A percentile compares a stretch with the other conserved stretches of the same genome.
Evolutionary conservation across 2,329 filamentous ascomycete genomes (phyloP).

Genomic region (Alternaria sp.): DNA sequence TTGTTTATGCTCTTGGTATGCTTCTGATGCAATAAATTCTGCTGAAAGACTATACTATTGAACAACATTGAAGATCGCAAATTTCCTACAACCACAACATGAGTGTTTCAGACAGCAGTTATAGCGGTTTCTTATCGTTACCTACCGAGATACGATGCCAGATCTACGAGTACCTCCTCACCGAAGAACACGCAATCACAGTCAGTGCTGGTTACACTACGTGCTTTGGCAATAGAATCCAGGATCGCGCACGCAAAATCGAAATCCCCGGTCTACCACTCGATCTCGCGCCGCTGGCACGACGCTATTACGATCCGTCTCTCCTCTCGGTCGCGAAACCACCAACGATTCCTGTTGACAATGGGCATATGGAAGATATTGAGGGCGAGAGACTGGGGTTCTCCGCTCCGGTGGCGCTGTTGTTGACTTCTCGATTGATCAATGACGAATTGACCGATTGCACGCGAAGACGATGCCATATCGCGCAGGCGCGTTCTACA

Average conservation of each 20-base stretch:
- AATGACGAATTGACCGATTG: conserved; percentile 49
- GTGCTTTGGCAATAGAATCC: conserved; percentile 39
- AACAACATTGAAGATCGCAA: background rate
- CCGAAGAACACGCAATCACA: conserved; percentile 49
- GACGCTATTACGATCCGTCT: conserved; percentile 41
- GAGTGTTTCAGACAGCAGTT: conserved; percentile 4
- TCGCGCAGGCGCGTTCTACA: conserved; percentile 22
- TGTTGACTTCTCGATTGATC: conserved; percentile 45
- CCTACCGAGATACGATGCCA: conserved; percentile 54
- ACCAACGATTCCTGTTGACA: conserved; percentile 30
- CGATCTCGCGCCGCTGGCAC: conserved; percentile 47
- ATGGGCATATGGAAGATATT: conserved; percentile 12
- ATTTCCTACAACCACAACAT: conserved; percentile 1
- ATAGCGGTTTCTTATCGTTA: conserved; percentile 35
- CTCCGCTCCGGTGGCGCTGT: conserved; percentile 37
- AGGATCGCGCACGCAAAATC: conserved; percentile 32
- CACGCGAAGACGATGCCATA: conserved; percentile 29
- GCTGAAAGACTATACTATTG: background rate
- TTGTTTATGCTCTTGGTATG: conserved; percentile 5
- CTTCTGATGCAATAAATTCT: conserved; percentile 13
- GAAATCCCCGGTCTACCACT: conserved; percentile 51
- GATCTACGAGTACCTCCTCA: conserved; percentile 54
- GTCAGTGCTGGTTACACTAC: conserved; percentile 50
- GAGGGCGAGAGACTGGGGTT: conserved; percentile 25
- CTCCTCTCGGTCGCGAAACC: conserved; percentile 45